phyloP scores from a whole-genome alignment of 208 protist species.

The Leishmania braziliensis region DNA sequence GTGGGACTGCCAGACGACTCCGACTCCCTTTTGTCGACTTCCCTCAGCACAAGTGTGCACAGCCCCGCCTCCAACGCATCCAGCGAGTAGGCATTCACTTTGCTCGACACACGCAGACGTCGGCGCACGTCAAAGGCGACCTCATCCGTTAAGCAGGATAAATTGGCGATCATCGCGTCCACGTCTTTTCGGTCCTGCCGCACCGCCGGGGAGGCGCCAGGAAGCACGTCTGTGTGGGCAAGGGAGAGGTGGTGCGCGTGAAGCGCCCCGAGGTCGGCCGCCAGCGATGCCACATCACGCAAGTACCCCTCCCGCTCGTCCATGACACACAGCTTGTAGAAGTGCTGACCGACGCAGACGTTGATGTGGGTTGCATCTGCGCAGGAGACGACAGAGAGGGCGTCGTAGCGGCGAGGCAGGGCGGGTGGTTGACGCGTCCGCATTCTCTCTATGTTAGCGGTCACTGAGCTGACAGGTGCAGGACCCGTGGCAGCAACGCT shows the following conservation, averaged over 20 bases:
- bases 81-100: conserved; percentile 66
- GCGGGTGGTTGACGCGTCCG: neutral
- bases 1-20: neutral
- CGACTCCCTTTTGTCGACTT: neutral
- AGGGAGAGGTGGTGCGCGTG: conserved; percentile 17
- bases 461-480: neutral
- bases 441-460: neutral
- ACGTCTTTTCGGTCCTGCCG: conserved; percentile 46
- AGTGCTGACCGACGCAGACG: conserved; percentile 72
- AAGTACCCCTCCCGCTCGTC: conserved; percentile 35
- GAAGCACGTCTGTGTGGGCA: conserved; percentile 1
- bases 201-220: conserved; percentile 36
- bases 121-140: conserved; percentile 60
- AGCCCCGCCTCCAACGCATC: conserved; percentile 53
- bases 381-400: conserved; percentile 20
- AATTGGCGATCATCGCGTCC: conserved; percentile 44
- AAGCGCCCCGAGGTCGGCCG: conserved; percentile 30
- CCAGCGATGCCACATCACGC: conserved; percentile 19
- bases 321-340: conserved; percentile 72
- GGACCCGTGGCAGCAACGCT: neutral
- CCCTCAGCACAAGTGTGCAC: conserved; percentile 64
- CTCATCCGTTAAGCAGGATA: conserved; percentile 44
- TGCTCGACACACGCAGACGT: conserved; percentile 58
- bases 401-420: conserved; percentile 24
- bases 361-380: conserved; percentile 54